A percentile compares a stretch with the other conserved stretches of the same genome.
Evolutionary conservation across 257 asterid species (phyloP).

Genomic region (Petunia axillaris): DNA sequence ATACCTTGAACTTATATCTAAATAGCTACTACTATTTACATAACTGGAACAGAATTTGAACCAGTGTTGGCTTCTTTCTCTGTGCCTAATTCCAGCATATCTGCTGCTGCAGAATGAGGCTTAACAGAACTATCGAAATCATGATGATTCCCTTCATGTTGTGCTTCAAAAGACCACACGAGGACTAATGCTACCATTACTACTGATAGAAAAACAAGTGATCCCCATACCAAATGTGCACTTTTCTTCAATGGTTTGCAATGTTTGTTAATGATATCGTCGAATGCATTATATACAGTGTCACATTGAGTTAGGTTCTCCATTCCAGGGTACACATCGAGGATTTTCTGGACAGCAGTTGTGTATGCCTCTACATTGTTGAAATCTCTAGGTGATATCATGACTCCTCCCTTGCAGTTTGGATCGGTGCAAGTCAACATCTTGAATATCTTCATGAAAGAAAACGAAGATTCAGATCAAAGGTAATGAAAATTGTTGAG

Average conservation of each 20-base stretch:
- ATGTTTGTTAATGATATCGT: constrained; percentile 54
- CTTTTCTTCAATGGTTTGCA: constrained; percentile 69
- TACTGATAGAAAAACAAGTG: constrained; percentile 56
- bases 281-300: constrained; percentile 63
- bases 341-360: constrained; percentile 59
- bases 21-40: constrained; percentile 16
- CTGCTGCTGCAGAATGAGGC: constrained; percentile 42
- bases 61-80: constrained; percentile 18
- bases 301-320: constrained; percentile 69
- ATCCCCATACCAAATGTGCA: constrained; percentile 57
- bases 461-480: neutral
- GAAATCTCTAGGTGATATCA: constrained; percentile 50
- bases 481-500: neutral
- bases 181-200: constrained; percentile 58
- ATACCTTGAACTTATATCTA: neutral
- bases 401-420: constrained; percentile 70
- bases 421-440: constrained; percentile 62
- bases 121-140: constrained; percentile 52
- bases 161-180: constrained; percentile 47
- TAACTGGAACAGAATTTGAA: neutral
- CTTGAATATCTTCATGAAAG: constrained; percentile 42
- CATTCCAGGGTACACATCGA: constrained; percentile 76
- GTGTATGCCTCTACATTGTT: constrained; percentile 55
- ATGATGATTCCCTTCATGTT: constrained; percentile 36
- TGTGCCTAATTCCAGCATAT: constrained; percentile 41